Evolutionary conservation across 495 filamentous ascomycete genomes (phyloP).

Genomic region (Sordaria brevicollis): DNA sequence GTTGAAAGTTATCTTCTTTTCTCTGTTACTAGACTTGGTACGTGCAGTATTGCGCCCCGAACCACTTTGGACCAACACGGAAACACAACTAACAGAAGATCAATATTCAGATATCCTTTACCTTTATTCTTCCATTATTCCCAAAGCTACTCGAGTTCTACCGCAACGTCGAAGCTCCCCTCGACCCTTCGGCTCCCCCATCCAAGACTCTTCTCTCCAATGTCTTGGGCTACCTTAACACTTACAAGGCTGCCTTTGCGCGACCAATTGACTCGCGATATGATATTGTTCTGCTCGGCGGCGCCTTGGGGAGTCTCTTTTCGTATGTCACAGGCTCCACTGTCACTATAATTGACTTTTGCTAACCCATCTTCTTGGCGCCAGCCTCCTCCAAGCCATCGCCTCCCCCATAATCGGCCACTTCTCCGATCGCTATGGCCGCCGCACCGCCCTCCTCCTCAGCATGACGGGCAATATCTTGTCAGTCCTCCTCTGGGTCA

Average conservation of each 20-base stretch:
- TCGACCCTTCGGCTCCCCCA: slow-evolving; percentile 39
- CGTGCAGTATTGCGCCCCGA: slow-evolving; percentile 4
- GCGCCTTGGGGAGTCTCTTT: slow-evolving; percentile 87
- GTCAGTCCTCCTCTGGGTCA: slow-evolving; percentile 88
- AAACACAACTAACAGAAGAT: slow-evolving; percentile 6
- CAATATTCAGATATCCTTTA: slow-evolving; percentile 41
- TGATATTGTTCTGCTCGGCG: slow-evolving; percentile 93
- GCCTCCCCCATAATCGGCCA: slow-evolving; percentile 86
- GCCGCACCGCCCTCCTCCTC: slow-evolving; percentile 76
- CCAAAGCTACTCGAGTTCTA: slow-evolving; percentile 94
- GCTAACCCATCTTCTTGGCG: slow-evolving; percentile 3
- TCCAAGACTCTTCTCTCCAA: slow-evolving; percentile 57
- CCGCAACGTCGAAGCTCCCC: slow-evolving; percentile 53
- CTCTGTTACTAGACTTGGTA: slow-evolving; percentile 45
- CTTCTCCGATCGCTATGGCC: slow-evolving; percentile 81
- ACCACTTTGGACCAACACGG: too few species aligned
- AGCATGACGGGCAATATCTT: slow-evolving; percentile 93
- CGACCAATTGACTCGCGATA: slow-evolving; percentile 91
- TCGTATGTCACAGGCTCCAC: slow-evolving; percentile 32
- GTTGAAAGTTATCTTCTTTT: slow-evolving; percentile 59
- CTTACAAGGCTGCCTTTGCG: slow-evolving; percentile 90
- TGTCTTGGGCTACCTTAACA: slow-evolving; percentile 75
- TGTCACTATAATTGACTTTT: not conserved
- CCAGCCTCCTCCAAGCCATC: slow-evolving; percentile 70
- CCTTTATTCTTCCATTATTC: slow-evolving; percentile 96